Base-by-base conservation (phyloP, 140 eudicot species). In the Stevia rebaudiana region DNA sequence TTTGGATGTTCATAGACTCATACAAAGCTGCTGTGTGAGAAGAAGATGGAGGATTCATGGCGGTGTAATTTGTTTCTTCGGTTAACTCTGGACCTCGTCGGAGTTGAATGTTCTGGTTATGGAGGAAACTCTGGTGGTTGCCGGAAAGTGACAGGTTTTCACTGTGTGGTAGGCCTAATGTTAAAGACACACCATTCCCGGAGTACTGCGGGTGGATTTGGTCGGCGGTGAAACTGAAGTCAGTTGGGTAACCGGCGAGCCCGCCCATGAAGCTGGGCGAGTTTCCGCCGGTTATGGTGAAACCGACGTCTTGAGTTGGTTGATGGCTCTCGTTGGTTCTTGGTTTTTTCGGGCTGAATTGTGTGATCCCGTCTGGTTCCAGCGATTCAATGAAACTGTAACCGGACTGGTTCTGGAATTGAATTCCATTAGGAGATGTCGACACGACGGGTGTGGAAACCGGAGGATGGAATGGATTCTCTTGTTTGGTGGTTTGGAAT, bases 251-350 rank as follows among this genome's bases (percentile, higher is more conserved):
- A 3, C 88, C 72, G 0, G 86, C 90, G 15, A 88, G 80, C 40
- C 90, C 97, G 33, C 91, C 86, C 18, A 86, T 81, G 88, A 86
- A 89, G 67, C 83, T 79, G 2, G 89, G 76, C 18, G 86, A 85
- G 15, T 79, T 81, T 6, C 73, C 77, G 8, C 57, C 37, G 70
- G 89, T 74, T 11, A 84, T 23, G 11, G 88, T 73, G 78, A 82
- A 86, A 25, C 86, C 94, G 0, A 16, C 58, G 31, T 73, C 37
- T 11, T 65, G 68, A 25, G 36, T 56, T 12, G 40, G 77, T n/a
- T 40, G 81, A 36, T 77, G 65, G 44, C 69, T 67, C 23, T 79
- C 87, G 21, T 36, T 7, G 11, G 52, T 68, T 64, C 95, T 75
- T 15, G 72, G 87, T 55, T 78, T 86, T 63, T 86, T 90, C 18